These are phyloP conservation scores for Cenchrus americanus DNA, from an alignment of 176 grass and related monocot species.

Conservation along the genomic window DNA sequence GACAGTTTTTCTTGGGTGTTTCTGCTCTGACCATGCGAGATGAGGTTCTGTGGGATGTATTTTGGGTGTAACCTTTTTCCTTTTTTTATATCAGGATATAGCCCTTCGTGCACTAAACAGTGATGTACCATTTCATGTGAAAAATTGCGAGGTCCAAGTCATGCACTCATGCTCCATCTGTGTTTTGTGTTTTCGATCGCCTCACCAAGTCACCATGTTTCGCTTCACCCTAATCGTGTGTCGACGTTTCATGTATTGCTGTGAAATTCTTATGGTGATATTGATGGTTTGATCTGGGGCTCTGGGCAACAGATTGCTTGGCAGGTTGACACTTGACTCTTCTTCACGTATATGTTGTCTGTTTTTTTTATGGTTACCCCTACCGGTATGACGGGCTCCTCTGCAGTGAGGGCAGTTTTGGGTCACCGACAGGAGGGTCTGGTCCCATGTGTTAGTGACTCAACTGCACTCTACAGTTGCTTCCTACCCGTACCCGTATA, in stretches of 20 bases:
- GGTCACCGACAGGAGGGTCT: no score
- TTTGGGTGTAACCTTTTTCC: neutral
- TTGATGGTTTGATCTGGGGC: neutral
- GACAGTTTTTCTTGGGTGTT: conserved; percentile 9
- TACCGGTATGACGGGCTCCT: no score
- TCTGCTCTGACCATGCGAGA: conserved; percentile 3
- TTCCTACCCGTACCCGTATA: no score
- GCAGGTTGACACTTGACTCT: neutral
- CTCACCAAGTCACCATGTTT: no score
- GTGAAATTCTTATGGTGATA: neutral
- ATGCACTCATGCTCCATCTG: neutral
- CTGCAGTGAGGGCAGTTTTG: no score
- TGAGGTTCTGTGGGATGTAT: conserved; percentile 45
- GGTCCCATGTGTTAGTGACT: no score
- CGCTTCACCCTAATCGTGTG: neutral
- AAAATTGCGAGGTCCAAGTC: conserved; percentile 21
- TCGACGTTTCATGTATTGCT: neutral
- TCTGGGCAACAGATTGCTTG: neutral
- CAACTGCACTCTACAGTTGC: no score
- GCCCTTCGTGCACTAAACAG: conserved; percentile 16
- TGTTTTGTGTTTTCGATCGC: neutral
- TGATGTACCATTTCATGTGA: conserved; percentile 8
- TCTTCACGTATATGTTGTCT: neutral
- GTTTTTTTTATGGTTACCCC: no score
- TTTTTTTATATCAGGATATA: neutral